phyloP scores from a whole-genome alignment of 306 rosid genomes.

The Alnus glutinosa region DNA sequence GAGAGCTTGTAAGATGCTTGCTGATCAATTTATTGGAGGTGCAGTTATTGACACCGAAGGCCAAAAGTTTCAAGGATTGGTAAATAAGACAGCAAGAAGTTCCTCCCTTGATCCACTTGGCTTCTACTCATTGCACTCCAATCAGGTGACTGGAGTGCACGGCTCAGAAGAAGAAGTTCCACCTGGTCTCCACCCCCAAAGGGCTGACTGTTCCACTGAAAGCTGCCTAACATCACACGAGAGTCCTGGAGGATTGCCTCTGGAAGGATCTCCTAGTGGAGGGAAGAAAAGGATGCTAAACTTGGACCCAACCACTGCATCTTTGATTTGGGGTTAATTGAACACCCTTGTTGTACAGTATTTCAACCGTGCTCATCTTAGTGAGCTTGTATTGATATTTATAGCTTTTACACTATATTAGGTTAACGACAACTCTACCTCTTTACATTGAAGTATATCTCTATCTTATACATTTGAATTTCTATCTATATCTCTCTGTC shows the following conservation, averaged over 20 bases:
- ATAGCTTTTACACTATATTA: no score
- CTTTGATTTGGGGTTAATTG: no score
- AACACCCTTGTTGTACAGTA: no score
- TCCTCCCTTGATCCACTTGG: slow-evolving; percentile 67
- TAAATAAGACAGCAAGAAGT: slow-evolving; percentile 54
- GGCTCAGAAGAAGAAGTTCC: slow-evolving; percentile 61
- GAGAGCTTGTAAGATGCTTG: slow-evolving; percentile 98
- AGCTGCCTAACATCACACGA: slow-evolving; percentile 94
- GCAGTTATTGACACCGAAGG: slow-evolving; percentile 59
- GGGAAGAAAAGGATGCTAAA: slow-evolving; percentile 53
- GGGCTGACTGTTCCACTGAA: slow-evolving; percentile 94
- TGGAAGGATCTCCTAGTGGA: slow-evolving; percentile 72
- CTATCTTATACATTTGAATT: no score
- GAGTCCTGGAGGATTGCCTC: slow-evolving; percentile 67
- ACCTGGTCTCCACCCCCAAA: slow-evolving; percentile 48
- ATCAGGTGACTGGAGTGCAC: slow-evolving; percentile 49
- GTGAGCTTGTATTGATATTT: no score
- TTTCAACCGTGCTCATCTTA: no score
- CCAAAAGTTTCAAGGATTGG: slow-evolving; percentile 66
- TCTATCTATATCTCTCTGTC: no score
- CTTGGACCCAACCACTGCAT: no score
- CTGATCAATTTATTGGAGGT: slow-evolving; percentile 84
- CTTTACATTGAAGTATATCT: no score
- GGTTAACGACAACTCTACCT: no score
- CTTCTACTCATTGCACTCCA: slow-evolving; percentile 59